A percentile compares a stretch with the other conserved stretches of the same genome.
Conservation (phyloP, 768 basidiomycete genomes). For the Solioccasus polychromus region DNA sequence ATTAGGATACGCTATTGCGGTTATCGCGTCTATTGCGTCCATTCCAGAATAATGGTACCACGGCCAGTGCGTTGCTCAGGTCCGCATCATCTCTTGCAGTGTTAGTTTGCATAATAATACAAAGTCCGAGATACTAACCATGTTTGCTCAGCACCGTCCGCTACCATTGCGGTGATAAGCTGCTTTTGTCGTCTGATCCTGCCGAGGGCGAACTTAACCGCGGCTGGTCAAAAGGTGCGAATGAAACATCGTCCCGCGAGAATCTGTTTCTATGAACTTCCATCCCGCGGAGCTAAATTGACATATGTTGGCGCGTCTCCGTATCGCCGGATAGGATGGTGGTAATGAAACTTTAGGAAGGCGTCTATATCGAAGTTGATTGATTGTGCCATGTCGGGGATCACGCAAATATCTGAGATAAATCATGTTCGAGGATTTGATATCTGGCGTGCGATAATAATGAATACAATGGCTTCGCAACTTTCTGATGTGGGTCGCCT, state of each 20-base stretch:
- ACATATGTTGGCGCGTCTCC: slow-evolving; percentile 1
- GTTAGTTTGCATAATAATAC: neutral
- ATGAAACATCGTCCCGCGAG: slow-evolving; percentile 16
- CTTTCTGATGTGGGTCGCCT: slow-evolving; percentile 1
- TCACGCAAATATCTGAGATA: slow-evolving; percentile 3
- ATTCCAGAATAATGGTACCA: no score
- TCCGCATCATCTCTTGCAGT: neutral
- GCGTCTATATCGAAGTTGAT: slow-evolving; percentile 10
- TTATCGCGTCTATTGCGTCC: no score
- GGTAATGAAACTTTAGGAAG: slow-evolving; percentile 1
- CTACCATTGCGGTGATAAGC: slow-evolving; percentile 22
- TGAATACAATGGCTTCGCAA: neutral
- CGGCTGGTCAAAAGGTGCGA: slow-evolving; percentile 9
- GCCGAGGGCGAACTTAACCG: neutral
- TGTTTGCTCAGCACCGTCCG: slow-evolving; percentile 2
- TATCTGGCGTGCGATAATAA: neutral
- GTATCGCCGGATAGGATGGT: neutral
- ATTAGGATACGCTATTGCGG: slow-evolving; percentile 3
- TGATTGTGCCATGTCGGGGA: neutral
- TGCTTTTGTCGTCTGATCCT: no score
- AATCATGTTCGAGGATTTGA: neutral
- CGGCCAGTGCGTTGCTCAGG: no score
- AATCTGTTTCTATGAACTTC: slow-evolving; percentile 15
- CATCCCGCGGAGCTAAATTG: slow-evolving; percentile 17
- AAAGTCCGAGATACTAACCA: slow-evolving; percentile 11